phyloP scores from a whole-genome alignment of 192 early-diverging fungal species.

The Anaeromyces robustus region DNA sequence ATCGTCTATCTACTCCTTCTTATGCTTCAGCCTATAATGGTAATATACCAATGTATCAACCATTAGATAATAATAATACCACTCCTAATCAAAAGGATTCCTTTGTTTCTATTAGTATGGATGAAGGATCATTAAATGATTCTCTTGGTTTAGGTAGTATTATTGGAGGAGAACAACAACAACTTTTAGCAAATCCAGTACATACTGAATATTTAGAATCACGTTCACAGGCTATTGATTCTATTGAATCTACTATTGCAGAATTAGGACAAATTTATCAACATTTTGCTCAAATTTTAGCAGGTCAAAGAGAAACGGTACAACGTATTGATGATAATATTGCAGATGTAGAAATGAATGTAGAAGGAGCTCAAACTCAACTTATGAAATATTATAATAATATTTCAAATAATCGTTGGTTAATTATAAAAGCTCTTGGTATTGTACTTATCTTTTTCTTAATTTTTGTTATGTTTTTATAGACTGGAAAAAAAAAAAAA shows the following conservation, averaged over 20 bases:
- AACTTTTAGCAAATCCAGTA: too few relatives aligned
- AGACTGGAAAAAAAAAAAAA: too few relatives aligned
- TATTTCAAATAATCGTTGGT: conserved; percentile 83
- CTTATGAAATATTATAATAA: conserved; percentile 81
- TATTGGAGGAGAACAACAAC: too few relatives aligned
- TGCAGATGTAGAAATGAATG: conserved; percentile 79
- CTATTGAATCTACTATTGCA: conserved; percentile 92
- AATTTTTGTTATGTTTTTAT: conserved; percentile 35
- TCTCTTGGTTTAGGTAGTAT: too few relatives aligned
- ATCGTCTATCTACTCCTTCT: too few relatives aligned
- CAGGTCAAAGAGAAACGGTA: conserved; percentile 73
- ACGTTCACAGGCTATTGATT: conserved; percentile 78
- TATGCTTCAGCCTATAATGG: too few relatives aligned
- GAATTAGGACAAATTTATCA: conserved; percentile 84
- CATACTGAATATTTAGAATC: conserved; percentile 36
- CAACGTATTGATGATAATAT: conserved; percentile 90
- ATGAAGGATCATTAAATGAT: too few relatives aligned
- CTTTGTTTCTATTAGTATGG: too few relatives aligned
- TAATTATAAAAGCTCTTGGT: conserved; percentile 89
- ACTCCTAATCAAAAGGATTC: too few relatives aligned
- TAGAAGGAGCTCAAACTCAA: conserved; percentile 75
- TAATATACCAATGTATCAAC: too few relatives aligned
- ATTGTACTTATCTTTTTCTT: conserved; percentile 80
- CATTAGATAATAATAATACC: too few relatives aligned
- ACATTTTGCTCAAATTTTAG: conserved; percentile 70